Base-by-base conservation (phyloP, 306 rosid species). In the Pachyrhizus erosus region DNA sequence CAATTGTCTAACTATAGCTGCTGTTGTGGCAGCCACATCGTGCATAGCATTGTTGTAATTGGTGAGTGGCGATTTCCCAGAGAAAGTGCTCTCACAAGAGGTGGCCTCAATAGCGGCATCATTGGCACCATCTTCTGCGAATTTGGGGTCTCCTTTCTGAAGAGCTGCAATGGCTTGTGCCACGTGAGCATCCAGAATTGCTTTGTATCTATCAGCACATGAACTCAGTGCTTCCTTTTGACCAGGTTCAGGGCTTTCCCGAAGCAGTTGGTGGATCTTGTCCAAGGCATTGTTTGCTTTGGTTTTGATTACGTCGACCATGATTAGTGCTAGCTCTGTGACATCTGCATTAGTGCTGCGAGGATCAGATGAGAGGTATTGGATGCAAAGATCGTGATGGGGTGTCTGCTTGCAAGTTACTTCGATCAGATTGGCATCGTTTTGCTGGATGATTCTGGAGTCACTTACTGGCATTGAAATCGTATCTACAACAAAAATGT, bases 351-450 rank as follows among this genome's bases (percentile, higher is more conserved):
- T 6, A 0, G 74, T 7, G 76, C 91, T 86, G 5, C 49, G 14
- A 2, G 88, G 85, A 26, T 87, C 88, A 0, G 90, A 40, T 54
- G 40, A 12, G 60, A 90, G 87, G 37, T 60, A 72, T 0, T 84
- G 71, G 17, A 76, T 23, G 34, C 91, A 92, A 7, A 85, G 70
- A 18, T 54, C 23, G 24, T 58, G 68, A 11, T 79, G 39, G 9
- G 91, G 94, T 2, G 94, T 92, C n/a, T 83, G 29, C 51, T 57
- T 75, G 84, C 94, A 89, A 34, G 88, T 88, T 80, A 77, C 43
- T 14, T 80, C 67, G 0, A 90, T 82, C 57, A 88, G 62, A 34
- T 34, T 78, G 51, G 73, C 76, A 20, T 80, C 39, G 5, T 58
- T 75, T 57, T 37, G 73, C 0, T 2, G 58, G 14, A 34, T n/a